Percentiles rank a stretch among this genome's conserved stretches.
phyloP scores from a whole-genome alignment of 1,139 yeast species.

The Candida mesenterica region DNA sequence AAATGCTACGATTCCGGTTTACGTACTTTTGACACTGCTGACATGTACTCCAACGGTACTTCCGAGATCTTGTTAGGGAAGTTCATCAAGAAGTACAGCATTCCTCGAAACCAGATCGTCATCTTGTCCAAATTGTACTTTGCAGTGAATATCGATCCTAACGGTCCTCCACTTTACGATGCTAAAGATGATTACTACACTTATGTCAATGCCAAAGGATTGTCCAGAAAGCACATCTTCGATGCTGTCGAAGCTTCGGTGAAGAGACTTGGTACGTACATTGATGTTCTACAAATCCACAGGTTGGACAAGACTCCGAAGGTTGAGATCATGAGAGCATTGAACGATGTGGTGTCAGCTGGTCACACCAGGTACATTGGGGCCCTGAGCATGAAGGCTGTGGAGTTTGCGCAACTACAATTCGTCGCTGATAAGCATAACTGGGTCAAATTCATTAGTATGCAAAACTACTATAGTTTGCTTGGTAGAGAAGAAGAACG shows the following conservation, averaged over 20 bases:
- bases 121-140: slow-evolving; percentile 40
- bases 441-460: slow-evolving; percentile 50
- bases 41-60: slow-evolving; percentile 44
- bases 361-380: slow-evolving; percentile 19
- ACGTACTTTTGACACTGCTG: slow-evolving; percentile 56
- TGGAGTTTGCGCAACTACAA: slow-evolving; percentile 18
- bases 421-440: slow-evolving; percentile 16
- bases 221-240: slow-evolving; percentile 19
- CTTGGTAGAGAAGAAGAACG: slow-evolving; percentile 59
- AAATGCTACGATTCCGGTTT: slow-evolving; percentile 49
- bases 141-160: slow-evolving; percentile 10
- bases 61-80: slow-evolving; percentile 43
- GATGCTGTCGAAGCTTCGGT: slow-evolving; percentile 18
- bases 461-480: slow-evolving; percentile 59
- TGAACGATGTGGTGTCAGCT: slow-evolving; percentile 16
- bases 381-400: slow-evolving; percentile 19
- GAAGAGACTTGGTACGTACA: slow-evolving; percentile 19
- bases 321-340: slow-evolving; percentile 18
- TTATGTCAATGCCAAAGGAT: slow-evolving; percentile 15
- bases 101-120: slow-evolving; percentile 43
- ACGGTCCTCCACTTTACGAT: slow-evolving; percentile 5
- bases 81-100: slow-evolving; percentile 40
- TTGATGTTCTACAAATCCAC: slow-evolving; percentile 21
- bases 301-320: slow-evolving; percentile 16
- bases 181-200: slow-evolving; percentile 5